Conservation (phyloP, 169 alveolate genomes). For the Babesia divergens region DNA sequence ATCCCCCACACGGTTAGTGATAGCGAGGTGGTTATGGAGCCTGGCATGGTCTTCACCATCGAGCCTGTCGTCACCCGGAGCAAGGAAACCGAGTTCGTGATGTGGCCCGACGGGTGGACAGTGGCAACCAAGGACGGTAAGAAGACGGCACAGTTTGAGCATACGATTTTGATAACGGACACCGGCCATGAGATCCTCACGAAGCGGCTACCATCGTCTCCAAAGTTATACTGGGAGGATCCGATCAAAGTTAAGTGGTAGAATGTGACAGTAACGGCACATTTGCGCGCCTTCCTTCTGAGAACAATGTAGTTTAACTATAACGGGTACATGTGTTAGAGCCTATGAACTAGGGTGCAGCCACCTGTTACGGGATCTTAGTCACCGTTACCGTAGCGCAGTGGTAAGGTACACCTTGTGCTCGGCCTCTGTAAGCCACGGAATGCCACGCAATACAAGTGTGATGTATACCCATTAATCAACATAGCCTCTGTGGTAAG, state of each 20-base stretch:
- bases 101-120: constrained; percentile 85
- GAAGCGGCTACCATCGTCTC: constrained; percentile 48
- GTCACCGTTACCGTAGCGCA: too few relatives aligned
- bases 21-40: constrained; percentile 69
- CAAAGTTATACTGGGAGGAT: constrained; percentile 30
- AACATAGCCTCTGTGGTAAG: too few relatives aligned
- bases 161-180: constrained; percentile 65
- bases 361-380: too few relatives aligned
- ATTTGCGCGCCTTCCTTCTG: too few relatives aligned
- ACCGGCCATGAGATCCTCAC: constrained; percentile 68
- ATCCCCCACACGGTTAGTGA: constrained; percentile 60
- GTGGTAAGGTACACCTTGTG: too few relatives aligned
- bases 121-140: constrained; percentile 70
- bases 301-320: too few relatives aligned
- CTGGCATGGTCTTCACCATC: constrained; percentile 78
- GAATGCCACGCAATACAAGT: too few relatives aligned
- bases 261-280: too few relatives aligned
- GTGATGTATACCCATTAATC: too few relatives aligned
- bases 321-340: too few relatives aligned
- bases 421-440: too few relatives aligned
- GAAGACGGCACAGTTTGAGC: constrained; percentile 74
- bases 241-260: constrained; percentile 7
- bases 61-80: constrained; percentile 74
- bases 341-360: too few relatives aligned
- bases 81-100: constrained; percentile 37